phyloP scores from a whole-genome alignment of 257 asterid genomes.

The Solanum corneliomulleri region DNA sequence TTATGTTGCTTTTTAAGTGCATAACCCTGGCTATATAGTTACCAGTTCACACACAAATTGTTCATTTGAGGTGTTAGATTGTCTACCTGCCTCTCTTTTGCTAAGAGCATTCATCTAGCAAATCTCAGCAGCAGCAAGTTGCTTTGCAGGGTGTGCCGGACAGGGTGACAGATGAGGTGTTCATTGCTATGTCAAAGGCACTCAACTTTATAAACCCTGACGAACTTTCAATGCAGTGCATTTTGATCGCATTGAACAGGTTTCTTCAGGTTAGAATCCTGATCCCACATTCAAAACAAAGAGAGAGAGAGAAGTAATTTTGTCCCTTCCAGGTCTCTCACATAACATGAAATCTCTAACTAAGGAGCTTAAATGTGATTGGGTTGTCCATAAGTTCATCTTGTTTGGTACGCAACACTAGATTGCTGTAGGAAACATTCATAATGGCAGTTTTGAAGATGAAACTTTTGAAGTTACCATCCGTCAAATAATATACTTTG shows the following conservation, averaged over 20 bases:
- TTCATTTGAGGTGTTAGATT: not conserved
- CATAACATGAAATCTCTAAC: not conserved
- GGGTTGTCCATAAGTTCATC: not conserved
- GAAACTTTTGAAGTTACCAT: not conserved
- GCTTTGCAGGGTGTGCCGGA: constrained; percentile 79
- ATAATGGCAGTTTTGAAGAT: not conserved
- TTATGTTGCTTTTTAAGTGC: not conserved
- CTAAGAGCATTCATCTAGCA: not conserved
- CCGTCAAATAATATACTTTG: not conserved
- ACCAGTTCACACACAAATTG: not conserved
- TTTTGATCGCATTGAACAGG: constrained; percentile 88
- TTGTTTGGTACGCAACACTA: not conserved
- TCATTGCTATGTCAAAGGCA: constrained; percentile 99
- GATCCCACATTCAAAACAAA: not conserved
- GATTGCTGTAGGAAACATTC: not conserved
- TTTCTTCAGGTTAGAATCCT: constrained; percentile 59
- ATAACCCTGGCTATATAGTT: not conserved
- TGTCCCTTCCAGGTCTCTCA: not conserved
- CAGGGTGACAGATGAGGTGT: constrained; percentile 76
- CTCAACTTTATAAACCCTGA: constrained; percentile 95
- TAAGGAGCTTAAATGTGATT: not conserved
- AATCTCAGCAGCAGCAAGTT: not conserved
- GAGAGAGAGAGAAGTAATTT: not conserved
- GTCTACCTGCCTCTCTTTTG: not conserved
- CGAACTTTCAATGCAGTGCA: constrained; percentile 95